phyloP scores from a whole-genome alignment of 192 early-diverging fungal genomes.

The Backusella liffmaniae region DNA sequence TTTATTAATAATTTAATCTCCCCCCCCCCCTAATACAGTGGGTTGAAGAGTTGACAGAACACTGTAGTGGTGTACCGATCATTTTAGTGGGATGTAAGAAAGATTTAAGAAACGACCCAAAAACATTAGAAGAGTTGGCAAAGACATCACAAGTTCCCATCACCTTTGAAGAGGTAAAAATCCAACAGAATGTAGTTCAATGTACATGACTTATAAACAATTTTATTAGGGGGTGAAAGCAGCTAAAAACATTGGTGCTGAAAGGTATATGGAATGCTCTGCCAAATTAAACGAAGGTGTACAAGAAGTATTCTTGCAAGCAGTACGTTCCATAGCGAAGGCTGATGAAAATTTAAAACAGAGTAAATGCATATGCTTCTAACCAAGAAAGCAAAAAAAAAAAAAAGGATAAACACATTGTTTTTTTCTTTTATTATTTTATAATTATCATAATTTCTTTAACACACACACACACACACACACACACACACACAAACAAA shows the following conservation, averaged over 20 bases:
- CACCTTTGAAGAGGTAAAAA: constrained; percentile 55
- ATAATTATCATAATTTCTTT: not conserved
- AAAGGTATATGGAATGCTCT: constrained; percentile 81
- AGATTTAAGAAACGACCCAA: constrained; percentile 77
- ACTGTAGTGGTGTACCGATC: constrained; percentile 79
- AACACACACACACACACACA: not conserved
- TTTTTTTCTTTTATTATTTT: not conserved
- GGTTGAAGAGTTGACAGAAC: constrained; percentile 81
- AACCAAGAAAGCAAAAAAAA: not conserved
- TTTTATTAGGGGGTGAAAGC: constrained; percentile 56
- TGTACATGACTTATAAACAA: not conserved
- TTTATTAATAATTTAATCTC: not conserved
- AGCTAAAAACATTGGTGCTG: constrained; percentile 70
- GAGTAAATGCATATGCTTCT: not conserved
- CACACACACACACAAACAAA: not conserved
- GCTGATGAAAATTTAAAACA: not conserved
- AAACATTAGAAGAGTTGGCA: constrained; percentile 69
- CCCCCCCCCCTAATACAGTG: constrained; percentile 47
- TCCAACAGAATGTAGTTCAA: not conserved
- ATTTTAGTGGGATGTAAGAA: constrained; percentile 83
- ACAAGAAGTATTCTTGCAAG: constrained; percentile 77
- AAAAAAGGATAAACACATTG: not conserved
- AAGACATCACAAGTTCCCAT: constrained; percentile 72
- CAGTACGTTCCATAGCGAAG: constrained; percentile 42
- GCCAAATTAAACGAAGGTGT: constrained; percentile 77